phyloP scores from a whole-genome alignment of 75 land plant genomes.

The Selaginella moellendorffii region DNA sequence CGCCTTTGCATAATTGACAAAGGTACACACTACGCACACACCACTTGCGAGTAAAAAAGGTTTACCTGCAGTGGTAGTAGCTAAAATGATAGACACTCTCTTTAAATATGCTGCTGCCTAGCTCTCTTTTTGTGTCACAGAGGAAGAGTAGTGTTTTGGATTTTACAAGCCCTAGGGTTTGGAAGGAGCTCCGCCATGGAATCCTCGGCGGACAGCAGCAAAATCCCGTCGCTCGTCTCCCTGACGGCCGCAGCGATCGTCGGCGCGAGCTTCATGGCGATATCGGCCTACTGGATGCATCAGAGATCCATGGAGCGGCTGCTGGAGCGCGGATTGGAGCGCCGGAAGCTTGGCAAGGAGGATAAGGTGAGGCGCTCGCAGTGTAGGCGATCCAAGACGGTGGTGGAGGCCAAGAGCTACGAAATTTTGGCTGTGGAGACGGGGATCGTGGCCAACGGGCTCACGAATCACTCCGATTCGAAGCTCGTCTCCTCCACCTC shows the following conservation, averaged over 20 bases:
- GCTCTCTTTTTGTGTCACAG: too few relatives aligned
- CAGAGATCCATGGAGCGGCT: slow-evolving; percentile 55
- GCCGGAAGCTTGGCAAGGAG: slow-evolving; percentile 12
- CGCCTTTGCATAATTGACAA: too few relatives aligned
- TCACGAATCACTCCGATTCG: not conserved
- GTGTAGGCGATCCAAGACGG: slow-evolving; percentile 7
- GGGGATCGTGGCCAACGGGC: slow-evolving; percentile 1
- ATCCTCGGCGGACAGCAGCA: not conserved
- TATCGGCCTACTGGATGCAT: slow-evolving; percentile 77
- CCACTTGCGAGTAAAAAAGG: too few relatives aligned
- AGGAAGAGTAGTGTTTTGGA: too few relatives aligned
- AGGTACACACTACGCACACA: too few relatives aligned
- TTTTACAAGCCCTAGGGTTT: too few relatives aligned
- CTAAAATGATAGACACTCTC: too few relatives aligned
- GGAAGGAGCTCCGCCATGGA: too few relatives aligned
- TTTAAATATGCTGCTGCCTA: too few relatives aligned
- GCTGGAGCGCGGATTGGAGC: slow-evolving; percentile 32
- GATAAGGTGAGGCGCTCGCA: slow-evolving; percentile 12
- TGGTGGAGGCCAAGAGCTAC: too few relatives aligned
- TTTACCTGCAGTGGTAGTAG: too few relatives aligned
- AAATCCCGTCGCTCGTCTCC: not conserved
- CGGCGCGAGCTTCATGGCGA: slow-evolving; percentile 76
- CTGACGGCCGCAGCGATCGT: slow-evolving; percentile 73
- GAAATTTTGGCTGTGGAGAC: too few relatives aligned
- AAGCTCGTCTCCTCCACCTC: not conserved